Percentiles rank a stretch among this genome's conserved stretches.
Conservation (phyloP, 202 grass and related monocot species). For the Zoysia matrella region DNA sequence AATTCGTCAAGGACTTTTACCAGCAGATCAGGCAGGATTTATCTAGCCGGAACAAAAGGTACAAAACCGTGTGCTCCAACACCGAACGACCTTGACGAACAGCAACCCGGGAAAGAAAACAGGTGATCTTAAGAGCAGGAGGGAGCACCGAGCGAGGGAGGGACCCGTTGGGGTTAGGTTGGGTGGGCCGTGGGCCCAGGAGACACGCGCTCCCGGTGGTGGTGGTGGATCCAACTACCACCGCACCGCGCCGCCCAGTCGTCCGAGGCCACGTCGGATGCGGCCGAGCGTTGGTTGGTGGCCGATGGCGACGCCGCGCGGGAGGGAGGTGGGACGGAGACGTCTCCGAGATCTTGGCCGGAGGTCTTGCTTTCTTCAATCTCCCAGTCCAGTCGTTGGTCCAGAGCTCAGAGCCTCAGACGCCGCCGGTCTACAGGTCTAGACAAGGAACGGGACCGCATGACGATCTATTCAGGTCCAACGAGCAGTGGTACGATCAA, state of each 20-base stretch:
- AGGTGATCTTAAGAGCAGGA: too few relatives aligned
- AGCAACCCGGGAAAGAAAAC: too few relatives aligned
- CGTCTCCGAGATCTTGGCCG: constrained; percentile 2
- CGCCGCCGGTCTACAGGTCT: too few relatives aligned
- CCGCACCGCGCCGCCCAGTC: background rate
- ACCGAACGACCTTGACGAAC: too few relatives aligned
- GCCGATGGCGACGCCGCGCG: constrained; percentile 39
- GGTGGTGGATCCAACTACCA: constrained; percentile 36
- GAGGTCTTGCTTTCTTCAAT: background rate
- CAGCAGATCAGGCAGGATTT: background rate
- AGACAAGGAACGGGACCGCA: too few relatives aligned
- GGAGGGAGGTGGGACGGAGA: constrained; percentile 1
- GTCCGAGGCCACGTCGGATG: constrained; percentile 42
- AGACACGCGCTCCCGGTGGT: constrained; percentile 2
- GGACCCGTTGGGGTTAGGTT: constrained; percentile 9
- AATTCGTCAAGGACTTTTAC: background rate
- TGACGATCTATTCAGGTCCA: too few relatives aligned
- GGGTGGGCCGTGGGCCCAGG: constrained; percentile 9
- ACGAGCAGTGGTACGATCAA: too few relatives aligned
- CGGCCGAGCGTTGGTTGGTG: constrained; percentile 32
- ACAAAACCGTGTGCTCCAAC: background rate
- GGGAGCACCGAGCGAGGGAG: background rate
- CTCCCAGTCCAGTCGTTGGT: background rate
- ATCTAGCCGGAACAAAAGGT: background rate
- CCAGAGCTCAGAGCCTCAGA: too few relatives aligned